Base-by-base conservation (phyloP, 1,284 basidiomycete species). In the Porogramme epimiltina region DNA sequence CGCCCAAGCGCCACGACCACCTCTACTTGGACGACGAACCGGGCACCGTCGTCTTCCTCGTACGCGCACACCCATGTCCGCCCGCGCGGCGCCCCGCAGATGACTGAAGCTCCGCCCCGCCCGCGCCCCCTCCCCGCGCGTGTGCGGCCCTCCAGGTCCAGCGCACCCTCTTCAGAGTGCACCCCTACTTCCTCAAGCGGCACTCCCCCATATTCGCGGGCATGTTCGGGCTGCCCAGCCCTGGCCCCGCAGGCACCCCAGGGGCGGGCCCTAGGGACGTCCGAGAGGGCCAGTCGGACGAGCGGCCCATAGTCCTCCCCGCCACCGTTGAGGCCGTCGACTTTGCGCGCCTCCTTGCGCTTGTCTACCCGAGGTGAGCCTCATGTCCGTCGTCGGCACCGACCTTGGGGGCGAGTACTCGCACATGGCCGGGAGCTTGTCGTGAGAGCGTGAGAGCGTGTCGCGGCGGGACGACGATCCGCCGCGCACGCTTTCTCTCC, bases 301-400 rank as follows among this genome's bases (percentile, higher is more conserved):
- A 59, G 10, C 58, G 65, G 20, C 71, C 73, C 4, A 58, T 74
- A 51, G 25, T 46, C 6, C 57, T 74, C 1, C 34, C 16, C 8
- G 53, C 66, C 4, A 62, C 61, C 3, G 62, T 72, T 20, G 49
- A 52, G 16, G 59, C 55, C 16, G 41, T 56, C 20, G 70, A 73
- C 47, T 74, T 73, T 47, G 59, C 61, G 46, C 62, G 60, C 5
- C 55, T 74, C n/a, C 56, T 73, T 23, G 59, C 59, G 26, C 61
- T 72, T 8, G 62, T 73, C 54, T 70, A 70, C 54, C 67, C 69
- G 3, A 51, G 57, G 70, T 73, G 28, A 53, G 70, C 41, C 13
- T 20, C 20, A 23, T 16, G n/a, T n/a, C n/a, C n/a, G n/a, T n/a
- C n/a, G n/a, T 31, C 28, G 28, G 28, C 8, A 31, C 28, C 28